A percentile compares a stretch with the other conserved stretches of the same genome.
Evolutionary conservation across 1,139 yeast genomes (phyloP).

Genomic region (Magnusiomyces tetraspermus): DNA sequence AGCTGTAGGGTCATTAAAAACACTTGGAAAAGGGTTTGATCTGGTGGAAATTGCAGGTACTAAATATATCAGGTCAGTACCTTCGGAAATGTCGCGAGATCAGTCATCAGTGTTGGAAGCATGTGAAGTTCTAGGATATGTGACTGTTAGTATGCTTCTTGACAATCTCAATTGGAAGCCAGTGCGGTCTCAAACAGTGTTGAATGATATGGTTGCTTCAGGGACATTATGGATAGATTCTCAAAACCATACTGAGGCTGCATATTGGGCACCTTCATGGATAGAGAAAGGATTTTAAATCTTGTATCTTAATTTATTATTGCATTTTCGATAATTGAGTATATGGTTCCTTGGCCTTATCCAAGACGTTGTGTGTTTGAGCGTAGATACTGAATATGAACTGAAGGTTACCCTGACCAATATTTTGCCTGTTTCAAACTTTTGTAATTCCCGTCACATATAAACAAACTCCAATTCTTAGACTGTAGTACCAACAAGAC

Average conservation of each 20-base stretch:
- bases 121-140: constrained; percentile 64
- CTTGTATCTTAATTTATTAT: neutral
- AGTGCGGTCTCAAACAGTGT: constrained; percentile 49
- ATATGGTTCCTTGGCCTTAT: no score
- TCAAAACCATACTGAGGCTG: constrained; percentile 41
- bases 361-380: no score
- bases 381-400: no score
- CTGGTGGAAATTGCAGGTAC: constrained; percentile 36
- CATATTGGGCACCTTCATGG: constrained; percentile 60
- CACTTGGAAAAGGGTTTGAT: constrained; percentile 41
- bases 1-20: constrained; percentile 38
- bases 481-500: no score
- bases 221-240: constrained; percentile 81
- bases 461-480: no score
- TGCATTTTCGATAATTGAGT: no score
- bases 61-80: constrained; percentile 40
- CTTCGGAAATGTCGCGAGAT: constrained; percentile 50
- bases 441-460: no score
- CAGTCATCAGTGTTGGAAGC: constrained; percentile 63
- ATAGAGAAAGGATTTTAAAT: constrained; percentile 22
- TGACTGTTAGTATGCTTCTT: constrained; percentile 48
- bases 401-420: no score
- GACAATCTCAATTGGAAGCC: constrained; percentile 71
- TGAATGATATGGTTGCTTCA: constrained; percentile 69
- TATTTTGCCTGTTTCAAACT: no score